Evolutionary conservation across 108 stramenopile genomes (phyloP), one percentile per base, ranked within the genome.

Genomic region (Cyclotella atomus): DNA sequence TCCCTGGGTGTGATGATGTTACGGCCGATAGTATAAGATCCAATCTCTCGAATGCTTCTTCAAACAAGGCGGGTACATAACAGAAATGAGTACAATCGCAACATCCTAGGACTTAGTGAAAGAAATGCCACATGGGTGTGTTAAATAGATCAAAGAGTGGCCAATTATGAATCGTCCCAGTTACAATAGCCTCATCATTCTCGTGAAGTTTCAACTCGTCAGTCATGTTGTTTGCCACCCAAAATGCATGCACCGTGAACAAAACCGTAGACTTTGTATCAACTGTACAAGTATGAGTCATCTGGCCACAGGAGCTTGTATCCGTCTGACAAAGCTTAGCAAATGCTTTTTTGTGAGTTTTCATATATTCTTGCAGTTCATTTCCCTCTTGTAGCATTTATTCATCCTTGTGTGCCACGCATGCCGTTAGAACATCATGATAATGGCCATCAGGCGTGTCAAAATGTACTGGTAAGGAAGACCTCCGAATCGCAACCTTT

Each of bases 41-140:
- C 34, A 49, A 56, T 45, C 56, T 12, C 7, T 32, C 17, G 24
- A 59, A 59, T 33, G 28, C 56, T 34, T 28, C 28, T 9, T 59
- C 56, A 33, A 33, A 59, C 12, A 59, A 30, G 15, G 56, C 56
- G 1, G 56, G 56, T 23, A 59, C 29, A 30, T 59, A 59, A 33
- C 56, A 59, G 32, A 59, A 59, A 23, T 59, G 56, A 1, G 1
- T 59, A 23, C 29, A 59, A 59, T 59, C n/a, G n/a, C 56, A 3
- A 12, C 10, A 59, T 59, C 30, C n/a, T 27, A 15, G 14, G 56
- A n/a, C n/a, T n/a, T n/a, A n/a, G n/a, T n/a, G n/a, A n/a, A n/a
- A n/a, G n/a, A n/a, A 12, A 59, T 59, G 56, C 56, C 56, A 59
- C 29, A 32, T 34, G 56, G 56, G 56, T 10, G 33, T 30, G 33